These are phyloP conservation scores for Xylaria venustula DNA, from an alignment of 495 filamentous ascomycete genomes.

Conservation along the genomic window DNA sequence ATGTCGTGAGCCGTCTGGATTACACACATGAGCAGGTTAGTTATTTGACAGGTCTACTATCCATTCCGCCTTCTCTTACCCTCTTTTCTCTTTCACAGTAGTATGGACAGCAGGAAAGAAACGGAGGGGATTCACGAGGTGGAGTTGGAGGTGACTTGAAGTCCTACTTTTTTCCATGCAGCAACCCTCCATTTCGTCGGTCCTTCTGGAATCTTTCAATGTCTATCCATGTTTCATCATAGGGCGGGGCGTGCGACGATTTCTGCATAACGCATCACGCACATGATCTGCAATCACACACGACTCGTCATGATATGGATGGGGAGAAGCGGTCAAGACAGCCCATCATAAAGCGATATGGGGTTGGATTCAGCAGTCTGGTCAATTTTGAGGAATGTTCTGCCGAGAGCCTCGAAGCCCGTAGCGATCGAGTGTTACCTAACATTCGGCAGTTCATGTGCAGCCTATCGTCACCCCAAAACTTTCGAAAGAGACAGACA, in stretches of 20 bases:
- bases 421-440: conserved; percentile 27
- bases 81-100: neutral
- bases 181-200: neutral
- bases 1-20: neutral
- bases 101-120: neutral
- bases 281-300: conserved; percentile 18
- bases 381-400: conserved; percentile 31
- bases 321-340: conserved; percentile 10
- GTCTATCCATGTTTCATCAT: conserved; percentile 5
- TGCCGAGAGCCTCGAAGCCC: conserved; percentile 23
- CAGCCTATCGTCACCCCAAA: neutral
- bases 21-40: neutral
- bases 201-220: conserved; percentile 1
- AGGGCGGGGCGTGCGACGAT: conserved; percentile 3
- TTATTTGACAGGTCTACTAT: neutral
- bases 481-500: conserved; percentile 17
- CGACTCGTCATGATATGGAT: conserved; percentile 2
- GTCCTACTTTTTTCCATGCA: neutral
- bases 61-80: neutral
- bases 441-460: conserved; percentile 29
- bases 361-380: conserved; percentile 24
- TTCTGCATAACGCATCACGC: conserved; percentile 14
- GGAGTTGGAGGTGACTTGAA: neutral
- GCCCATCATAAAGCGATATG: neutral
- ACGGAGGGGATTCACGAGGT: neutral